Conservation (phyloP, 1,284 basidiomycete species). For the Melampsora abietis-canadensis region DNA sequence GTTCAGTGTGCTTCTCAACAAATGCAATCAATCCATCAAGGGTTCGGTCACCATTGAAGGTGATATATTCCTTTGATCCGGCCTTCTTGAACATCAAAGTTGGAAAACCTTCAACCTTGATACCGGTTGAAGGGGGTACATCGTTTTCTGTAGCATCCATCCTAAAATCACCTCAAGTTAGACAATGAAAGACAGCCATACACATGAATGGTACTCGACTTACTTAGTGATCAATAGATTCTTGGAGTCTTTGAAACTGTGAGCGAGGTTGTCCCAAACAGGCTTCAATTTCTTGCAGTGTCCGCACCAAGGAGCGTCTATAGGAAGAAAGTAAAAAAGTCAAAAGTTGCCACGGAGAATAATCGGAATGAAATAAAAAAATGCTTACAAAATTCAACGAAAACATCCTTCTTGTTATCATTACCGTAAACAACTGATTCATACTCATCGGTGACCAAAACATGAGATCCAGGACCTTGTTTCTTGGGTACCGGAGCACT, state of each 20-base stretch:
- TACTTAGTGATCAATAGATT: slow-evolving; percentile 64
- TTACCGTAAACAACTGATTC: slow-evolving; percentile 74
- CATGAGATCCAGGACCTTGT: slow-evolving; percentile 79
- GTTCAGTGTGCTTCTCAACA: slow-evolving; percentile 17
- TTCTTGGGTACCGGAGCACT: slow-evolving; percentile 77
- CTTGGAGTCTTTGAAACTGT: slow-evolving; percentile 73
- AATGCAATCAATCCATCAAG: slow-evolving; percentile 61
- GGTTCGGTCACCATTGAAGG: slow-evolving; percentile 87
- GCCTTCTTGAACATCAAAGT: slow-evolving; percentile 96
- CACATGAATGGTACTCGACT: not conserved
- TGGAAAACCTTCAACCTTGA: slow-evolving; percentile 75
- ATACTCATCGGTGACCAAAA: slow-evolving; percentile 84
- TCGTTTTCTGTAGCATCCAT: slow-evolving; percentile 97
- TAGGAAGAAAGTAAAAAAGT: not conserved
- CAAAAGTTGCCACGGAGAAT: not conserved
- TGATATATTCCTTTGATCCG: slow-evolving; percentile 77
- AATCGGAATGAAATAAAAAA: not conserved
- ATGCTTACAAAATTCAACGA: slow-evolving; percentile 67
- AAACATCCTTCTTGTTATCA: slow-evolving; percentile 80
- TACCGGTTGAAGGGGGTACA: slow-evolving; percentile 77
- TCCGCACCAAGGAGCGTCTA: slow-evolving; percentile 88
- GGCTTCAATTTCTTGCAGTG: slow-evolving; percentile 91
- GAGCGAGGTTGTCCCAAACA: slow-evolving; percentile 84
- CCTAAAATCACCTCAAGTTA: slow-evolving; percentile 69
- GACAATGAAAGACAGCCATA: slow-evolving; percentile 38